Conservation (phyloP, 768 basidiomycete genomes). For the Tylopilus plumbeoviolaceoides region DNA sequence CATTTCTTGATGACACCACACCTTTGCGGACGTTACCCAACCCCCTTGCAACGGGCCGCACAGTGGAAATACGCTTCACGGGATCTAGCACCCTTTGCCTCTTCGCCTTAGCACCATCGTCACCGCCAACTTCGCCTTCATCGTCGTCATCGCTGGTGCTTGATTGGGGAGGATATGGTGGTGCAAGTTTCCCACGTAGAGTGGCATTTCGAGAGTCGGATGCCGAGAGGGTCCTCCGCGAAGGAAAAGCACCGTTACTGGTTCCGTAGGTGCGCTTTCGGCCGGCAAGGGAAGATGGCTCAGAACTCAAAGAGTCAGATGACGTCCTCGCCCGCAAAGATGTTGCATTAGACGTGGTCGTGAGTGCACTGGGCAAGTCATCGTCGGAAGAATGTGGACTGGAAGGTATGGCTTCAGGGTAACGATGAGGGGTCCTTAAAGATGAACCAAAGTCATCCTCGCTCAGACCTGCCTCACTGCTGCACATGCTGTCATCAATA, state of each 20-base stretch:
- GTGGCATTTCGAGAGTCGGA: constrained; percentile 23
- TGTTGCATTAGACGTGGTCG: constrained; percentile 36
- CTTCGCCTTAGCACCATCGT: constrained; percentile 15
- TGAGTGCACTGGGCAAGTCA: constrained; percentile 32
- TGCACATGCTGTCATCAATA: constrained; percentile 24
- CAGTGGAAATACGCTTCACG: constrained; percentile 21
- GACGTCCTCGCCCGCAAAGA: constrained; percentile 38
- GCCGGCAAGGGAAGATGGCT: constrained; percentile 36
- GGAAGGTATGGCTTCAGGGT: constrained; percentile 19
- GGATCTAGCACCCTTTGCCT: constrained; percentile 27
- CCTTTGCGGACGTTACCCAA: constrained; percentile 13
- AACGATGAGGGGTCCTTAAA: constrained; percentile 54
- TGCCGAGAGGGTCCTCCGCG: constrained; percentile 1
- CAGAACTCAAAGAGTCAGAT: constrained; percentile 41
- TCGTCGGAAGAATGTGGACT: constrained; percentile 24
- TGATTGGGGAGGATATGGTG: constrained; percentile 15
- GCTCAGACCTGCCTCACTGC: constrained; percentile 24
- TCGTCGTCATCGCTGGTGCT: constrained; percentile 22
- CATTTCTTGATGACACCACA: constrained; percentile 7
- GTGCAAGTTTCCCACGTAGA: constrained; percentile 21
- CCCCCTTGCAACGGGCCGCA: constrained; percentile 22
- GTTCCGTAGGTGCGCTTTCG: constrained; percentile 36
- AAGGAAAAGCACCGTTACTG: neutral
- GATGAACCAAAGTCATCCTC: constrained; percentile 65
- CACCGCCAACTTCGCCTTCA: constrained; percentile 10